Percentiles rank a stretch among this genome's conserved stretches.
phyloP scores from a whole-genome alignment of 345 rosid genomes.

The Murraya koenigii region DNA sequence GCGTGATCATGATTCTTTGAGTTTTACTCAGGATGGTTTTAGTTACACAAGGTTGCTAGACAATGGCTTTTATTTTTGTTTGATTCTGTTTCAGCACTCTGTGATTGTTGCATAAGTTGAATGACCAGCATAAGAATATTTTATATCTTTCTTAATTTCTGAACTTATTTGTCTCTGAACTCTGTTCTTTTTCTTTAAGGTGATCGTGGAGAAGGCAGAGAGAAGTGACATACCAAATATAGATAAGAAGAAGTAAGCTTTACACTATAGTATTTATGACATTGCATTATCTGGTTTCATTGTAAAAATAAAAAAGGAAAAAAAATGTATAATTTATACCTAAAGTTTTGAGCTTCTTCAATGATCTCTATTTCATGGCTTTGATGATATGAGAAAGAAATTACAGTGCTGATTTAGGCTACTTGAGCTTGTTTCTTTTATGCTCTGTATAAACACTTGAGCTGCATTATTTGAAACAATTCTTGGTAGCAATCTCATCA shows the following conservation, averaged over 20 bases:
- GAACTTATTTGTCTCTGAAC: constrained; percentile 9
- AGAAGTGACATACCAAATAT: constrained; percentile 90
- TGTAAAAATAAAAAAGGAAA: no score
- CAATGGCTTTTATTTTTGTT: neutral
- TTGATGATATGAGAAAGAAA: no score
- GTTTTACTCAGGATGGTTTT: neutral
- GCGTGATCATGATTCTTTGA: neutral
- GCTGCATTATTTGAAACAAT: neutral
- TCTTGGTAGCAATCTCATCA: neutral
- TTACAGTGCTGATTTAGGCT: neutral
- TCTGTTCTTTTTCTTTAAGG: constrained; percentile 38
- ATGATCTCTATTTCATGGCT: no score
- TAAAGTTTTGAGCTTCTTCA: neutral
- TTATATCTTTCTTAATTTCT: constrained; percentile 7
- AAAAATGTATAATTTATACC: neutral
- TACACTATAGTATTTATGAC: neutral
- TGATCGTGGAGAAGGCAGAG: constrained; percentile 96
- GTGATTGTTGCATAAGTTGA: neutral
- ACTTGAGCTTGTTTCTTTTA: neutral
- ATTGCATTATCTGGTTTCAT: neutral
- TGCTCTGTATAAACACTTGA: neutral
- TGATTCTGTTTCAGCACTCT: neutral
- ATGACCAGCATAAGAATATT: neutral
- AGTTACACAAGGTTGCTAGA: neutral
- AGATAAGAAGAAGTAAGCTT: constrained; percentile 87